Percentiles rank a stretch among this genome's conserved stretches.
phyloP scores from a whole-genome alignment of 441 rosid genomes.

The Populus tomentosa region DNA sequence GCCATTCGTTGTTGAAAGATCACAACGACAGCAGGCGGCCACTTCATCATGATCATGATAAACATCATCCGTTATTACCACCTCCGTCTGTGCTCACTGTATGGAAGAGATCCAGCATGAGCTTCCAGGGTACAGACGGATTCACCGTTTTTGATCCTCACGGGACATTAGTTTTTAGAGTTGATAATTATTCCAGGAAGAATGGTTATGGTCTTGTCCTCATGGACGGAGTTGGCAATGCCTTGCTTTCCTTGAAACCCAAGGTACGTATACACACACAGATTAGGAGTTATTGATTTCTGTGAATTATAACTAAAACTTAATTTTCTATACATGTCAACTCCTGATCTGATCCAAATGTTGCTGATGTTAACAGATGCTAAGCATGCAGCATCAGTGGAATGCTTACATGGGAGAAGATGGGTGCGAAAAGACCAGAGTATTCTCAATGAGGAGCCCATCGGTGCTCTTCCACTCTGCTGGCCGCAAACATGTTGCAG shows the following conservation, averaged over 20 bases:
- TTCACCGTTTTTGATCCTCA: constrained; percentile 43
- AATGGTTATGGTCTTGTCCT: constrained; percentile 33
- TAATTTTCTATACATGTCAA: neutral
- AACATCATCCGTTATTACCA: neutral
- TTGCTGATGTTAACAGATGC: constrained; percentile 17
- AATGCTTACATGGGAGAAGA: constrained; percentile 39
- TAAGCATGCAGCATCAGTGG: constrained; percentile 45
- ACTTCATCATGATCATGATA: too few relatives aligned
- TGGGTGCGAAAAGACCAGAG: constrained; percentile 12
- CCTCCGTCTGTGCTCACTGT: constrained; percentile 30
- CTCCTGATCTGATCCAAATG: neutral
- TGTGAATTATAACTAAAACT: neutral
- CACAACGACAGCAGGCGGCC: neutral
- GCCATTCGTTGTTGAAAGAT: neutral
- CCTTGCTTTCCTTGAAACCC: constrained; percentile 40
- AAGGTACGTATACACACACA: constrained; percentile 24
- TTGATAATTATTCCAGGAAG: constrained; percentile 52
- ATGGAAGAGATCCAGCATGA: constrained; percentile 60
- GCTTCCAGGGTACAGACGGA: constrained; percentile 56
- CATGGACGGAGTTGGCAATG: constrained; percentile 54
- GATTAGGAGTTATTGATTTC: too few relatives aligned
- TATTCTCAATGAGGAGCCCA: constrained; percentile 41
- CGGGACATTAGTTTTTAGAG: constrained; percentile 41
- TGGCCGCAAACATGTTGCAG: constrained; percentile 23
- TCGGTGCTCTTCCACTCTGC: constrained; percentile 15